Evolutionary conservation across 2,329 filamentous ascomycete species (phyloP).

Genomic region (Zymoseptoria crescenta): DNA sequence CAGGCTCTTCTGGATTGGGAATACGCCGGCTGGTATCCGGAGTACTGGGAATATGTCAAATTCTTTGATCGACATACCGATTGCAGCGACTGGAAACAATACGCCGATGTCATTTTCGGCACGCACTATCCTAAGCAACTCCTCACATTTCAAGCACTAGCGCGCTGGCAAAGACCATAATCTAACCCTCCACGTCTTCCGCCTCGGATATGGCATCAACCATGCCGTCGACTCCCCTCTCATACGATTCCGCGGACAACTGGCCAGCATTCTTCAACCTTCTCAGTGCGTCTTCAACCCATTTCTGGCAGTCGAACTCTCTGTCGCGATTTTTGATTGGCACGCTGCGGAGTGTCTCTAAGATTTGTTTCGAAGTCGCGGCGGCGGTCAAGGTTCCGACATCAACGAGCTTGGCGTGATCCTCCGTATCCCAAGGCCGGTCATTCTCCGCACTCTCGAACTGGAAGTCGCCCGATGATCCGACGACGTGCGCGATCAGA

Average conservation of each 20-base stretch:
- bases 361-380: neutral
- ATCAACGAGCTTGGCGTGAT: conserved; percentile 1
- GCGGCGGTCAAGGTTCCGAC: conserved; percentile 1
- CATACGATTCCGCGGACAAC: conserved; percentile 3
- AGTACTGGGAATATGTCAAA: conserved; percentile 19
- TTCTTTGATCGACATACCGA: conserved; percentile 12
- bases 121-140: conserved; percentile 5
- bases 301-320: conserved; percentile 12
- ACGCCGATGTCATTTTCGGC: conserved; percentile 4
- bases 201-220: conserved; percentile 7
- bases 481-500: conserved; percentile 1
- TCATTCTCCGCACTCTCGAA: conserved; percentile 2
- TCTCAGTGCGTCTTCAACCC: conserved; percentile 7
- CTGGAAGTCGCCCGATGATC: conserved; percentile 1
- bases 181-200: conserved; percentile 1
- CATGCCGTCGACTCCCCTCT: conserved; percentile 8
- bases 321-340: conserved; percentile 4
- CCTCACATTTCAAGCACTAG: conserved; percentile 2
- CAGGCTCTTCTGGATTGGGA: conserved; percentile 18
- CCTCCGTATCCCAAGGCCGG: neutral
- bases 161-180: neutral
- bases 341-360: conserved; percentile 3
- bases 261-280: neutral
- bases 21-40: conserved; percentile 17
- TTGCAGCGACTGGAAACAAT: conserved; percentile 11